These are phyloP conservation scores for Hypoxylon rickii DNA, from an alignment of 495 filamentous ascomycete genomes.

Conservation along the genomic window DNA sequence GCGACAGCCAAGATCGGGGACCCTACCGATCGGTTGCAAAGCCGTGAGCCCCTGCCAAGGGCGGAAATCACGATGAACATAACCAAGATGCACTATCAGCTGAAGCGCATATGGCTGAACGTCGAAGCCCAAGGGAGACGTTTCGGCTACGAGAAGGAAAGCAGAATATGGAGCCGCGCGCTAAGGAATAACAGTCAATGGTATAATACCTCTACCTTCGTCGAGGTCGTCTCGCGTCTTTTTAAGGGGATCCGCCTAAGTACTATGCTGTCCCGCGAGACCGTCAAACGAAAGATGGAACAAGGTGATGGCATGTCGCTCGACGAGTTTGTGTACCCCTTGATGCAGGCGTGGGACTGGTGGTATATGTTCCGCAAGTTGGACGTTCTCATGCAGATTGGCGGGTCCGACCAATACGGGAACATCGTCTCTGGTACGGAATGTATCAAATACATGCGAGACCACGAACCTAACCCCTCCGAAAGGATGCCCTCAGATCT, in stretches of 20 bases:
- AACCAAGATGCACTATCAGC: conserved; percentile 76
- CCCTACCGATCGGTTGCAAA: conserved; percentile 74
- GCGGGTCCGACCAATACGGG: conserved; percentile 93
- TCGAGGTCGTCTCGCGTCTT: conserved; percentile 73
- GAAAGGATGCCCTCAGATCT: conserved; percentile 33
- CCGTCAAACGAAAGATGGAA: conserved; percentile 80
- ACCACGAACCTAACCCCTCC: conserved; percentile 52
- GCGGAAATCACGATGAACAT: conserved; percentile 69
- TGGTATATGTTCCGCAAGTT: conserved; percentile 72
- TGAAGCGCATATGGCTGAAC: conserved; percentile 76
- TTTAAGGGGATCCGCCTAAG: conserved; percentile 76
- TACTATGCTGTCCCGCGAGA: conserved; percentile 86
- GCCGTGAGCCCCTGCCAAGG: conserved; percentile 61
- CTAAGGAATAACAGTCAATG: conserved; percentile 80
- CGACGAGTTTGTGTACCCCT: conserved; percentile 88
- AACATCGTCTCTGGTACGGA: conserved; percentile 95
- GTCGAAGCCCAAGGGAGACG: conserved; percentile 64
- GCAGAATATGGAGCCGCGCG: conserved; percentile 62
- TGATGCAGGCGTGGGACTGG: conserved; percentile 98
- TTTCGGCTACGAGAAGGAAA: conserved; percentile 64
- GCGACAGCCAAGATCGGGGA: conserved; percentile 88
- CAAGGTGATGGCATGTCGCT: conserved; percentile 90
- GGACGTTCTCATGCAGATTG: conserved; percentile 80
- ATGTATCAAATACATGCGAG: conserved; percentile 71
- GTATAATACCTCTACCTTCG: conserved; percentile 69